Conservation (phyloP, 176 grass and related monocot genomes). For the Otatea glauca region DNA sequence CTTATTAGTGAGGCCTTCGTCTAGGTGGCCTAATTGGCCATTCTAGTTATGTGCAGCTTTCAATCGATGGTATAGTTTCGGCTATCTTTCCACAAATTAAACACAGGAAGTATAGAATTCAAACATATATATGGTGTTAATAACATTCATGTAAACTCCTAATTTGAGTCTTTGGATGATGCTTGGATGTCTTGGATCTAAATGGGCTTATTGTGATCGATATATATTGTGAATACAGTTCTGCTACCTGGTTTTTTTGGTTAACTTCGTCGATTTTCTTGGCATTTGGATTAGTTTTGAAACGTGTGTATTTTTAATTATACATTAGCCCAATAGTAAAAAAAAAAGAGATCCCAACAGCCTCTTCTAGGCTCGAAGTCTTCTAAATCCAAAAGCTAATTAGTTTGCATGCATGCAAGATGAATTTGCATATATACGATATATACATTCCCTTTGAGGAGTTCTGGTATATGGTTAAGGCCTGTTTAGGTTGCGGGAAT, state of each 20-base stretch:
- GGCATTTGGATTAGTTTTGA: neutral
- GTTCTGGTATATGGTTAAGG: too few relatives aligned
- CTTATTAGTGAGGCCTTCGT: neutral
- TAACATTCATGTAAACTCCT: neutral
- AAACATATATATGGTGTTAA: neutral
- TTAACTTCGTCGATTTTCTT: neutral
- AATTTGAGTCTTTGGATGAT: neutral
- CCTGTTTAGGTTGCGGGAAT: too few relatives aligned
- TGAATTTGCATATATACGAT: too few relatives aligned
- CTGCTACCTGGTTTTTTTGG: neutral
- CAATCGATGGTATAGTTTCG: neutral
- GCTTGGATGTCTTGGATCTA: neutral
- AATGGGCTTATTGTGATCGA: neutral
- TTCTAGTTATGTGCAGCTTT: neutral
- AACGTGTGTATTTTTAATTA: neutral
- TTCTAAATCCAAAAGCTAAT: too few relatives aligned
- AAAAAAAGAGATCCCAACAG: neutral
- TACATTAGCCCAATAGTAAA: neutral
- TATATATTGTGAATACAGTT: neutral
- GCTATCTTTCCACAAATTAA: neutral
- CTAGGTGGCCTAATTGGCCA: neutral
- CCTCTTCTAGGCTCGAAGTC: too few relatives aligned
- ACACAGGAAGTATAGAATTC: neutral
- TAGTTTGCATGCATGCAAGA: too few relatives aligned
- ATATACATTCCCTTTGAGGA: too few relatives aligned